A percentile compares a stretch with the other conserved stretches of the same genome.
Conservation (phyloP, 805 yeast genomes). For the Metschnikowia dekortorum region DNA sequence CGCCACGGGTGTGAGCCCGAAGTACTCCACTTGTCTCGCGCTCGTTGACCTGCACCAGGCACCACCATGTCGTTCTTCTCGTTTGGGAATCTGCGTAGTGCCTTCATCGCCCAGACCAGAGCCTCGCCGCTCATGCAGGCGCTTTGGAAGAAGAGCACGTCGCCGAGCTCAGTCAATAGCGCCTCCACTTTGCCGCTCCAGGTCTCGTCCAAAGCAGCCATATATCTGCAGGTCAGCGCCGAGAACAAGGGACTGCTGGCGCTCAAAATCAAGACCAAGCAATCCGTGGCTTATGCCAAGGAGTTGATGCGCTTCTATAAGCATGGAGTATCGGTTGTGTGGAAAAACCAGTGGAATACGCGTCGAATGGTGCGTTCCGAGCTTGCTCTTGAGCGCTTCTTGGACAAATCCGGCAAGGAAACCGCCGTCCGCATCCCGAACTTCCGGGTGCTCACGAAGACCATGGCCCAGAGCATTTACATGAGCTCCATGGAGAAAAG, state of each 20-base stretch:
- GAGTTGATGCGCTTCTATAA: slow-evolving; percentile 49
- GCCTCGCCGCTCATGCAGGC: slow-evolving; percentile 10
- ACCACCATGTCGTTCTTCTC: slow-evolving; percentile 3
- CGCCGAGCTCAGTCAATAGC: slow-evolving; percentile 3
- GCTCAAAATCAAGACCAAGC: slow-evolving; percentile 26
- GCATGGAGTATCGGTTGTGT: slow-evolving; percentile 52
- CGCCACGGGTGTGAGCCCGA: background rate
- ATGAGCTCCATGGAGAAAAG: slow-evolving; percentile 36
- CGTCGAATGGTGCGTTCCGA: slow-evolving; percentile 16
- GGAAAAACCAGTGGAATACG: slow-evolving; percentile 35
- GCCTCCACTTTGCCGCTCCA: slow-evolving; percentile 30
- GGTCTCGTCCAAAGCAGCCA: slow-evolving; percentile 23
- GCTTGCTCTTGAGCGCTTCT: slow-evolving; percentile 17
- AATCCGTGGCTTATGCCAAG: slow-evolving; percentile 43
- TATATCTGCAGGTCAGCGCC: slow-evolving; percentile 22
- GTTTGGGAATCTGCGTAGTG: slow-evolving; percentile 1
- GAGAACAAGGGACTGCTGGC: slow-evolving; percentile 16
- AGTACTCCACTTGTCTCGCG: background rate
- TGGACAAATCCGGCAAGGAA: slow-evolving; percentile 23
- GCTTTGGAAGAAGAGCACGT: slow-evolving; percentile 6
- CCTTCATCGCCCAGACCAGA: background rate
- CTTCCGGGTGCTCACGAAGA: slow-evolving; percentile 32
- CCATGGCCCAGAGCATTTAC: slow-evolving; percentile 33
- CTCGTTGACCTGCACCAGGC: background rate
- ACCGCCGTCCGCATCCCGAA: slow-evolving; percentile 26